Base-by-base conservation (phyloP, 164 flowering plant species). In the Berberis thunbergii region DNA sequence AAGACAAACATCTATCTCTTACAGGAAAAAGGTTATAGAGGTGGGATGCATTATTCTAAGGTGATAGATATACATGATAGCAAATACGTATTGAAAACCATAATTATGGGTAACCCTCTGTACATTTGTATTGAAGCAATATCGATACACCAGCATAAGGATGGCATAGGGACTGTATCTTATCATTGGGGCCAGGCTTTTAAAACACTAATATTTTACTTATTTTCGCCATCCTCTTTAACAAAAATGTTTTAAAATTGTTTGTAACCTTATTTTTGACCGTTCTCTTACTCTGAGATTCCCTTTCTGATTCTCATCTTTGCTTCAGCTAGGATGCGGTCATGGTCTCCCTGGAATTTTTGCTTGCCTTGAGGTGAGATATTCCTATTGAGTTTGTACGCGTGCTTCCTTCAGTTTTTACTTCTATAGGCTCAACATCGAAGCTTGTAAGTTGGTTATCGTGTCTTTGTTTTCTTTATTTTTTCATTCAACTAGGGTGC, bases 321-420 rank as follows among this genome's bases (percentile, higher is more conserved):
- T 26, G 45, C 49, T 45, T 64, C 86, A 91, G 98, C 84, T 91
- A 72, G 91, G 96, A 71, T 91, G 98, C 72, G 92, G 96, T 61
- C 95, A 89, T 79, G 96, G 95, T 43, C 89, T 92, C 76, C 96
- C 98, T 61, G 95, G 95, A 41, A 87, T 92, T 67, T 86, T 77
- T 75, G 69, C 92, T 40, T 75, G 77, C 73, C 81, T 86, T 67
- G 71, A 89, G 96, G 98, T 91, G 73, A 74, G 64, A 57, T 59
- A 1, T 68, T 26, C 41, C 60, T 49, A 11, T 60, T 1, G 8
- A 4, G 49, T 46, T 8, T 46, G 49, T 46, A 8, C 49, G 8
- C 49, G 49, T 46, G 49, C 6, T 46, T 46, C 49, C 4, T 46
- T 4, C 6, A 8, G 4, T 46, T 46, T 46, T 8, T 4, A 8